A percentile compares a stretch with the other conserved stretches of the same genome.
These are phyloP conservation scores for Fomitopsis palustris DNA, from an alignment of 1,284 basidiomycete species.

Conservation along the genomic window DNA sequence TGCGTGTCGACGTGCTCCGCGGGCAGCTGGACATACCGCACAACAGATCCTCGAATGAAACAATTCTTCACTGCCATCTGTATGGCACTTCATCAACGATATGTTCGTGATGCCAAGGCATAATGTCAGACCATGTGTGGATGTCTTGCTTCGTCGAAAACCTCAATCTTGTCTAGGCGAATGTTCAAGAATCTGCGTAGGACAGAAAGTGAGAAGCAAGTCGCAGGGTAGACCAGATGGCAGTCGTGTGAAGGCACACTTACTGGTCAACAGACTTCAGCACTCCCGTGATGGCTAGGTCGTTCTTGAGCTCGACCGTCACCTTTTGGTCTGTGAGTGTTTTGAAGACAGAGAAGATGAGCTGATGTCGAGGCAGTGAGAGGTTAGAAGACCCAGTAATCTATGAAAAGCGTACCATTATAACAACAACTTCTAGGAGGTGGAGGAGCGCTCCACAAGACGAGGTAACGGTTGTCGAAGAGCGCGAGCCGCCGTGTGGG, in stretches of 20 bases:
- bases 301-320: constrained; percentile 99
- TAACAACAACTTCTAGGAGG: neutral
- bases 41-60: constrained; percentile 98
- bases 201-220: neutral
- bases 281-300: constrained; percentile 94
- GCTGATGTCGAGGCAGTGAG: constrained; percentile 38
- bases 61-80: constrained; percentile 99
- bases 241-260: constrained; percentile 28
- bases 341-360: constrained; percentile 99
- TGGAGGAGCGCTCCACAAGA: neutral
- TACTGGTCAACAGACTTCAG: constrained; percentile 98
- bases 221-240: neutral
- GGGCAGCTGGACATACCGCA: constrained; percentile 95
- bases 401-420: too few species aligned
- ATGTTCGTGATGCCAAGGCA: neutral
- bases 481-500: neutral
- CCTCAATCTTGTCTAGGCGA: constrained; percentile 90
- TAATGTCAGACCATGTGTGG: constrained; percentile 90
- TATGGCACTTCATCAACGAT: constrained; percentile 5
- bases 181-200: constrained; percentile 87
- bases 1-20: constrained; percentile 95
- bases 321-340: constrained; percentile 96
- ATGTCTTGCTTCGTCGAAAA: constrained; percentile 89
- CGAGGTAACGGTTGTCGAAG: neutral
- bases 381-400: neutral